These are phyloP conservation scores for Panaeolus papilionaceus DNA, from an alignment of 768 basidiomycete species.

Conservation along the genomic window DNA sequence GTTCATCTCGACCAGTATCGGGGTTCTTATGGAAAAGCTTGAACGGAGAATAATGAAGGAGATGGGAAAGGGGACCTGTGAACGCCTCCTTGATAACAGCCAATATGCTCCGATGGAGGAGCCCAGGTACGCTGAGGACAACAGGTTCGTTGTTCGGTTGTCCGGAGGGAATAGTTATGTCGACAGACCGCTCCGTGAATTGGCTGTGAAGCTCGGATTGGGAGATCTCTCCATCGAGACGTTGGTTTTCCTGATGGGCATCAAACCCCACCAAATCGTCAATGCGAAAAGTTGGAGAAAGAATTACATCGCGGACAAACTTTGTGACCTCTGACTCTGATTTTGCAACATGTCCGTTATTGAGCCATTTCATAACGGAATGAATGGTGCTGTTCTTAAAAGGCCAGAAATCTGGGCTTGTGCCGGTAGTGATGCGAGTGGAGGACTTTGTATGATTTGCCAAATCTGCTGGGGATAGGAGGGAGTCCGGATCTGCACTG, in stretches of 20 bases:
- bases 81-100: slow-evolving; percentile 35
- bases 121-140: slow-evolving; percentile 31
- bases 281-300: slow-evolving; percentile 22
- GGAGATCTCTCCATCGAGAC: slow-evolving; percentile 21
- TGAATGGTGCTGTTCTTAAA: slow-evolving; percentile 22
- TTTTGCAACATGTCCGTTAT: slow-evolving; percentile 24
- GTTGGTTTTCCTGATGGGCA: slow-evolving; percentile 22
- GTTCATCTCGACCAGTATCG: slow-evolving; percentile 22
- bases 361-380: slow-evolving; percentile 15
- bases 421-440: not conserved
- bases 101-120: slow-evolving; percentile 29
- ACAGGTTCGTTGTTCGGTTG: slow-evolving; percentile 21
- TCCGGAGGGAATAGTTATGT: slow-evolving; percentile 38
- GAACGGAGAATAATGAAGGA: slow-evolving; percentile 37
- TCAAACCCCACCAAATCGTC: slow-evolving; percentile 22
- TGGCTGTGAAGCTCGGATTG: slow-evolving; percentile 10
- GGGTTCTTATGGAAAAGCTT: slow-evolving; percentile 29
- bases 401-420: slow-evolving; percentile 4
- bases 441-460: not conserved
- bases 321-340: slow-evolving; percentile 23
- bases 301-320: slow-evolving; percentile 30
- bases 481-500: slow-evolving; percentile 31
- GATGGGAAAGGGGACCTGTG: slow-evolving; percentile 23
- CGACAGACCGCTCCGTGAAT: slow-evolving; percentile 20
- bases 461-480: slow-evolving; percentile 26